Evolutionary conservation across 2,329 filamentous ascomycete genomes (phyloP).

Genomic region (Ophiocordyceps sinensis): DNA sequence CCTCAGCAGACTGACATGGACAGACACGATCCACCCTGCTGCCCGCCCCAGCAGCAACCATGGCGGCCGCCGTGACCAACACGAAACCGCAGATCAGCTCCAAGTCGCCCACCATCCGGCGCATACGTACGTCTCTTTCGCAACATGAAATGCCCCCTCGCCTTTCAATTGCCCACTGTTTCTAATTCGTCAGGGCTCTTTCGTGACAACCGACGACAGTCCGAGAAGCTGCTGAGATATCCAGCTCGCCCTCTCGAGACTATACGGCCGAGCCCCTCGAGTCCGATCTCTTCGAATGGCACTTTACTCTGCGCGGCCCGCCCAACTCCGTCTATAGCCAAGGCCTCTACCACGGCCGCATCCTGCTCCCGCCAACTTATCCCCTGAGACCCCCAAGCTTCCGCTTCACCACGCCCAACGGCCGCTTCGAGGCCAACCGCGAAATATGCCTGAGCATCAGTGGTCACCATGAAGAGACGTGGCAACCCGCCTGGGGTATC

Average conservation of each 20-base stretch:
- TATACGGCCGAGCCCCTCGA: constrained; percentile 79
- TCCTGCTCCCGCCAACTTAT: constrained; percentile 78
- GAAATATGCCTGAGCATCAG: constrained; percentile 93
- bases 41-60: neutral
- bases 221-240: constrained; percentile 81
- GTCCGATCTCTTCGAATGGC: constrained; percentile 91
- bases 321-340: constrained; percentile 64
- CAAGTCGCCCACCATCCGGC: constrained; percentile 72
- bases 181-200: neutral
- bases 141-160: neutral
- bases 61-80: neutral
- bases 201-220: constrained; percentile 31
- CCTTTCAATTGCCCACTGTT: neutral
- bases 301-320: constrained; percentile 90
- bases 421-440: constrained; percentile 88
- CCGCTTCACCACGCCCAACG: constrained; percentile 82
- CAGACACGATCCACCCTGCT: too few species aligned
- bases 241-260: constrained; percentile 65
- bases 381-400: constrained; percentile 89
- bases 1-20: too few species aligned
- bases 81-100: constrained; percentile 41
- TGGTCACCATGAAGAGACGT: constrained; percentile 94
- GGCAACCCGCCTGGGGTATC: constrained; percentile 97
- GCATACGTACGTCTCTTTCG: constrained; percentile 49
- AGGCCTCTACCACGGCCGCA: constrained; percentile 91